These are phyloP conservation scores for Davidsoniella virescens DNA, from an alignment of 2,329 filamentous ascomycete species.

Conservation along the genomic window DNA sequence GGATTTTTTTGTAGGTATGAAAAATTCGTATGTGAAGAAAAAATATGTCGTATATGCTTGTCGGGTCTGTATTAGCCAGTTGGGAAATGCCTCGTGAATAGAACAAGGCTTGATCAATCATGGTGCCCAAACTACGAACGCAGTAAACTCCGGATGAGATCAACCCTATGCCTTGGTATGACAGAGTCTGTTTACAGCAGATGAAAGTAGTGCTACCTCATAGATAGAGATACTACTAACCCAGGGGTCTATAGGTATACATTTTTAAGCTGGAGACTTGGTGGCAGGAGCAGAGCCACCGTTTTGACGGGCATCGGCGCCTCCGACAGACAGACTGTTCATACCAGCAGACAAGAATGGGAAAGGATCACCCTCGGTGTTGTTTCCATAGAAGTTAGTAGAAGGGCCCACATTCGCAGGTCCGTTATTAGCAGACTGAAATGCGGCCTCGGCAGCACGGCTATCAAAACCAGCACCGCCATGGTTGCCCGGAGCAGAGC, in stretches of 20 bases:
- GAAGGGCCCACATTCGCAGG: slow-evolving; percentile 60
- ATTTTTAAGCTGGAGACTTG: slow-evolving; percentile 41
- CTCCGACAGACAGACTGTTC: slow-evolving; percentile 54
- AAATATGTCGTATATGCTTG: too few relatives aligned
- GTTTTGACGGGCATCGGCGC: slow-evolving; percentile 46
- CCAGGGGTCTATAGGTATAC: too few relatives aligned
- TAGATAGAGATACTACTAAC: too few relatives aligned
- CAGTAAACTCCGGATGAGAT: too few relatives aligned
- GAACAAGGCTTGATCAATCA: too few relatives aligned
- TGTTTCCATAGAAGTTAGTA: slow-evolving; percentile 34
- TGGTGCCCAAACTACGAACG: too few relatives aligned
- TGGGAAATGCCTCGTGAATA: too few relatives aligned
- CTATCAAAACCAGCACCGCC: slow-evolving; percentile 81
- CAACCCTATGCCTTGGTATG: too few relatives aligned
- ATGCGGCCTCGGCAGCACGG: slow-evolving; percentile 83
- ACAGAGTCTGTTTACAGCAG: too few relatives aligned
- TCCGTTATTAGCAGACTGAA: slow-evolving; percentile 74
- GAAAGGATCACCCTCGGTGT: slow-evolving; percentile 58
- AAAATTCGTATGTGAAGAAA: too few relatives aligned
- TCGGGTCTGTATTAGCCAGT: too few relatives aligned
- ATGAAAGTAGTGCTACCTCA: too few relatives aligned
- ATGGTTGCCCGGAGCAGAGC: slow-evolving; percentile 60
- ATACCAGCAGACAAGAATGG: slow-evolving; percentile 64
- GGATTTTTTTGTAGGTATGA: background rate
- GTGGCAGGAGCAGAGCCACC: slow-evolving; percentile 37